Conservation (phyloP, 1,139 yeast genomes). For the Cylindricascospora bacillispora region DNA sequence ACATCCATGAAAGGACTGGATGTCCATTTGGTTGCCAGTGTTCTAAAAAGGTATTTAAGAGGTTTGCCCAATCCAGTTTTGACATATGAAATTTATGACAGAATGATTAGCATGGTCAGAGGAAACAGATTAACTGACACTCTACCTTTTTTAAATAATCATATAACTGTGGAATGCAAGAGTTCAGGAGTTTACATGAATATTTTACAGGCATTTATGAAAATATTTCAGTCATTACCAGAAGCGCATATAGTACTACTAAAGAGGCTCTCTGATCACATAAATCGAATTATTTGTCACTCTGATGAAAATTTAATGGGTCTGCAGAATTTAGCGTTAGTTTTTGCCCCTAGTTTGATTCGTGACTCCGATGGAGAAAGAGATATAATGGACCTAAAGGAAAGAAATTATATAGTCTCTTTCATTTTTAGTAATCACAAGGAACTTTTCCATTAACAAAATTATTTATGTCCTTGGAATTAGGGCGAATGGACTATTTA, state of each 20-base stretch:
- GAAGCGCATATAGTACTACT: slow-evolving; percentile 52
- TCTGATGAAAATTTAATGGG: slow-evolving; percentile 60
- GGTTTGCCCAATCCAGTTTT: slow-evolving; percentile 78
- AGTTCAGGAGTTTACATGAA: slow-evolving; percentile 5
- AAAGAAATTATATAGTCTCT: slow-evolving; percentile 70
- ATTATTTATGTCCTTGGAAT: too few species aligned
- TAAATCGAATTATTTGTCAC: slow-evolving; percentile 40
- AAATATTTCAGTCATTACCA: slow-evolving; percentile 41
- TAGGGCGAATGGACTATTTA: too few species aligned
- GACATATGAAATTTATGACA: slow-evolving; percentile 55
- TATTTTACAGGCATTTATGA: slow-evolving; percentile 26
- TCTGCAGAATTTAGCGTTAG: slow-evolving; percentile 70
- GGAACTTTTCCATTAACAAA: slow-evolving; percentile 7
- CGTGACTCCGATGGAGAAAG: slow-evolving; percentile 71
- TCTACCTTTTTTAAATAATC: slow-evolving; percentile 1
- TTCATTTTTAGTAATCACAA: slow-evolving; percentile 44
- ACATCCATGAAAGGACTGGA: slow-evolving; percentile 34
- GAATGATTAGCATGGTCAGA: slow-evolving; percentile 40
- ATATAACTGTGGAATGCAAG: slow-evolving; percentile 1
- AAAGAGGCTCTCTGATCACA: slow-evolving; percentile 46
- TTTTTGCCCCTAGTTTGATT: slow-evolving; percentile 89
- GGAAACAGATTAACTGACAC: slow-evolving; percentile 24
- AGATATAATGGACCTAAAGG: slow-evolving; percentile 78
- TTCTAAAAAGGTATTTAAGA: slow-evolving; percentile 75
- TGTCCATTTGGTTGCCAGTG: slow-evolving; percentile 76